Conservation (phyloP, 257 asterid genomes). For the Ligustrum vulgare region DNA sequence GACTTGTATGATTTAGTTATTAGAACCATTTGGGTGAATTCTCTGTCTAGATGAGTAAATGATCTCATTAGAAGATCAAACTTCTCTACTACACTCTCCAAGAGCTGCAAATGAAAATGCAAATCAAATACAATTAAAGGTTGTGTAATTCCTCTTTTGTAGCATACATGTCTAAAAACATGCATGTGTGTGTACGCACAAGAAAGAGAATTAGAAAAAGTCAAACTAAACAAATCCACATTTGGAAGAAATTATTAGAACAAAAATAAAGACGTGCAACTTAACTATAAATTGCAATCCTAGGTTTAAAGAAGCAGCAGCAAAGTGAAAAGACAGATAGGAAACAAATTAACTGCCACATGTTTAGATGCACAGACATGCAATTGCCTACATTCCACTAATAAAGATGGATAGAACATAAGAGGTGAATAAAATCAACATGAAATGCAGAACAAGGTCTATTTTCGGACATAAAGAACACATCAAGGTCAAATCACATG, state of each 20-base stretch:
- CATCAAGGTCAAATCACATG: background rate
- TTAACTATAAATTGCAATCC: background rate
- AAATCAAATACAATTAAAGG: slow-evolving; percentile 18
- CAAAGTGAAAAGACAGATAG: background rate
- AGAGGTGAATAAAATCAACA: background rate
- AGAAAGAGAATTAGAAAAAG: background rate
- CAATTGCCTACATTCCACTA: background rate
- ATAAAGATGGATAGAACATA: background rate
- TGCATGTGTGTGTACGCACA: background rate
- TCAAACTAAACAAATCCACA: background rate
- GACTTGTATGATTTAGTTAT: slow-evolving; percentile 72
- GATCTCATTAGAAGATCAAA: slow-evolving; percentile 77
- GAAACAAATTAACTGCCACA: background rate
- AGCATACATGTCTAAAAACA: background rate
- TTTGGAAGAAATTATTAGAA: slow-evolving; percentile 5
- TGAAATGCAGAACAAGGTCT: background rate
- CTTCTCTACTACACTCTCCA: slow-evolving; percentile 81
- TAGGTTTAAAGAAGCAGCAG: background rate
- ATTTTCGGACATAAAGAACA: background rate
- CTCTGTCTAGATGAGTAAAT: slow-evolving; percentile 85
- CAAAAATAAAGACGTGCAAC: background rate
- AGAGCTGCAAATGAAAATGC: slow-evolving; percentile 59
- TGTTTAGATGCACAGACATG: background rate
- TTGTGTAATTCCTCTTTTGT: slow-evolving; percentile 10
- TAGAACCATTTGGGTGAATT: slow-evolving; percentile 71